Evolutionary conservation across 306 rosid genomes (phyloP), one percentile per base, ranked within the genome.

Genomic region (Sindora glabra): DNA sequence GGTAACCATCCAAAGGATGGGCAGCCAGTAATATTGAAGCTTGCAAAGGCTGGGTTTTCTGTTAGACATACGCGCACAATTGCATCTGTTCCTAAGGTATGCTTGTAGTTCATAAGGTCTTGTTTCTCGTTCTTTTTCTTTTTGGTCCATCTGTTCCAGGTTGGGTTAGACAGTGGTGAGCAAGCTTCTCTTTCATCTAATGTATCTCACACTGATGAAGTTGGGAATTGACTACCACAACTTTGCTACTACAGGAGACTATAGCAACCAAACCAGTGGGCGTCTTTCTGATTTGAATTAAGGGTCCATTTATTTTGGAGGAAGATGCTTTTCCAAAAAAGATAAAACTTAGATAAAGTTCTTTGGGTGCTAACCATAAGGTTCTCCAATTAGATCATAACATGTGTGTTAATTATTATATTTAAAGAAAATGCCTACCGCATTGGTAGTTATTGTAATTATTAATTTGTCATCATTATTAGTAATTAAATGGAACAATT

Each of bases 1-100:
- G 99, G 99, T 40, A 56, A 73, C 19, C 99, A 92, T 80, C 99
- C 99, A 2, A 62, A 52, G 49, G 96, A 86, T 77, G 97, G 94
- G 51, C 82, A 62, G 27, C 95, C 94, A 15, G 79, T 92, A 72
- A 47, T 78, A 10, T 36, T 92, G 62, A 86, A 73, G 83, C 70
- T 84, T 47, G 74, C 81, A 21, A 78, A 51, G 76, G 40, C 16
- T 48, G 99, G 99, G 57, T 78, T 82, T 68, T 32, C 70, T 8
- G 67, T 92, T 69, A 76, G 69, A 74, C 87, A 89, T 75, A 74
- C 95, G 19, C 78, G 75, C 19, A 59, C 77, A 39, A 72, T 53
- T 29, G 89, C 83, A 53, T 9, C 85, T 23, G 66, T 86, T 49
- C 88, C 87, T 0, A 86, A 92, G 97, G 96, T 91, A 73, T 29